phyloP scores from a whole-genome alignment of 768 basidiomycete genomes.

The Leccinum truebloodii region DNA sequence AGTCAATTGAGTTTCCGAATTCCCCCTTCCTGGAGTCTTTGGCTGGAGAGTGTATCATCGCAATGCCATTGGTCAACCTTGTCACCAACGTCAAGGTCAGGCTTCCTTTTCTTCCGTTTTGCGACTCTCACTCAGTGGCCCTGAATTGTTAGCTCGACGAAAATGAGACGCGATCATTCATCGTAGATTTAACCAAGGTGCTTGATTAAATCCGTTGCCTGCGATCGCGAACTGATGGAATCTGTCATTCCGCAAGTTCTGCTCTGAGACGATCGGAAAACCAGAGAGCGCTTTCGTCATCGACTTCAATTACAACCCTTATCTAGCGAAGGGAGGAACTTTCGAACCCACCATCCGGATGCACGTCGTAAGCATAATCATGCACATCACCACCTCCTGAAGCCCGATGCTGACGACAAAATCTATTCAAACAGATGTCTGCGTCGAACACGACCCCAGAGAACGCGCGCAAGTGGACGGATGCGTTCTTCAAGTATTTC shows the following conservation, averaged over 20 bases:
- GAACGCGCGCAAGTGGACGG: conserved; percentile 53
- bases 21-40: not conserved
- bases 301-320: conserved; percentile 54
- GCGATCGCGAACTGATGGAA: not conserved
- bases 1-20: not conserved
- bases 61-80: conserved; percentile 37
- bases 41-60: not conserved
- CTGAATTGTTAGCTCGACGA: conserved; percentile 5
- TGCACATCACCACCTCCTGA: not conserved
- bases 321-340: conserved; percentile 55
- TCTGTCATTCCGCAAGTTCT: conserved; percentile 23
- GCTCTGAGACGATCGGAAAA: conserved; percentile 51
- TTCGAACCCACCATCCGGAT: conserved; percentile 64
- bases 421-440: conserved; percentile 42
- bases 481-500: conserved; percentile 53
- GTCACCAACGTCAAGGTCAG: conserved; percentile 37
- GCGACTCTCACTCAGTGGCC: not conserved
- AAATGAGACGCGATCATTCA: conserved; percentile 1
- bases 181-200: conserved; percentile 8
- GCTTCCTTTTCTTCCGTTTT: not conserved
- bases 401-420: not conserved
- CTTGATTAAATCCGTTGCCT: not conserved
- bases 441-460: conserved; percentile 53
- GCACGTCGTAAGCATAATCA: conserved; percentile 1
- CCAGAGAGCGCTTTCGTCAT: conserved; percentile 53